Percentiles rank a stretch among this genome's conserved stretches.
These are phyloP conservation scores for Choiromyces venosus DNA, from an alignment of 495 filamentous ascomycete species.

Conservation along the genomic window DNA sequence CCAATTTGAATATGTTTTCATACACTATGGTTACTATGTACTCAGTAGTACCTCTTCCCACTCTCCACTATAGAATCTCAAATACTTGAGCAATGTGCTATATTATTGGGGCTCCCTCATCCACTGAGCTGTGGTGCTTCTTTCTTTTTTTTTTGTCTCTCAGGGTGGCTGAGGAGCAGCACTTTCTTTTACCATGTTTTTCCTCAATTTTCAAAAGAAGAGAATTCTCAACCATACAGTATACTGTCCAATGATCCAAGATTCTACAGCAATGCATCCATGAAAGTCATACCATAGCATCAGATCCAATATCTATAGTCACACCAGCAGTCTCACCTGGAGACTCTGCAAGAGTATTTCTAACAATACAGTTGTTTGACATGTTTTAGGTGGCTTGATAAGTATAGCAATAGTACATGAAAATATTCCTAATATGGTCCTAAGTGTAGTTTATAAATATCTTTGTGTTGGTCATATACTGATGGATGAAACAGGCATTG, in stretches of 20 bases:
- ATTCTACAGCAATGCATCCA: too few relatives aligned
- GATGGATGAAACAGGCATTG: slow-evolving; percentile 63
- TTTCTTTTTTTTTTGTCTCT: too few relatives aligned
- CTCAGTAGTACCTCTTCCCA: slow-evolving; percentile 9
- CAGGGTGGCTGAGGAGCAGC: too few relatives aligned
- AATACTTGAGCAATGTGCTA: too few relatives aligned
- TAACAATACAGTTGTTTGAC: slow-evolving; percentile 76
- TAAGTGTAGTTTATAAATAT: slow-evolving; percentile 8
- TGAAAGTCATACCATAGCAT: slow-evolving; percentile 86
- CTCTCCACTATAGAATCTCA: slow-evolving; percentile 31
- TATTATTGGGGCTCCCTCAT: too few relatives aligned
- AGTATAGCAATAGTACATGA: slow-evolving; percentile 78
- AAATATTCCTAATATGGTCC: slow-evolving; percentile 51
- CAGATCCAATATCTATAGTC: slow-evolving; percentile 87
- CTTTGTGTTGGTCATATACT: slow-evolving; percentile 50
- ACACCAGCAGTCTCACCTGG: slow-evolving; percentile 94
- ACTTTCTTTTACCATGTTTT: too few relatives aligned
- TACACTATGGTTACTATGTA: slow-evolving; percentile 63
- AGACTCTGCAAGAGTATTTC: slow-evolving; percentile 80
- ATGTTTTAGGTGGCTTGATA: slow-evolving; percentile 84
- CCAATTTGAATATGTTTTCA: slow-evolving; percentile 79
- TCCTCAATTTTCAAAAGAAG: too few relatives aligned
- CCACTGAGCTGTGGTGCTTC: too few relatives aligned
- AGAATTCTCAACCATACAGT: too few relatives aligned
- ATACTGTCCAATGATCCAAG: too few relatives aligned